phyloP scores from a whole-genome alignment of 2,329 filamentous ascomycete genomes.

The Xylariomycetidae sp. region DNA sequence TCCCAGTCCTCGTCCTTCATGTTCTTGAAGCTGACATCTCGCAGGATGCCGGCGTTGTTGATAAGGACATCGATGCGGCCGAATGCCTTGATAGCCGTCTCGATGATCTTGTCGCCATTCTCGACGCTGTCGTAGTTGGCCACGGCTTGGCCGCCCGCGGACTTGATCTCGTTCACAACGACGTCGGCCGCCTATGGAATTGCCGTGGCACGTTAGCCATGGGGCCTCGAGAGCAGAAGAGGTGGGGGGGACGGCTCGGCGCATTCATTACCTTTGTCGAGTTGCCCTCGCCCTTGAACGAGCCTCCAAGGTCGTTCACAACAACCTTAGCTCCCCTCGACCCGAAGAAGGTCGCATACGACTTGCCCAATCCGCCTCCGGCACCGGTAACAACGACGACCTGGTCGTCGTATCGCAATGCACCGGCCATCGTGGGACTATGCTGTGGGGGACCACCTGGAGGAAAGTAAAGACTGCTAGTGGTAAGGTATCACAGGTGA shows the following conservation, averaged over 20 bases:
- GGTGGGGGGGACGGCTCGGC: not conserved
- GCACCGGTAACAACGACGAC: constrained; percentile 85
- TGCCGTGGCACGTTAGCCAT: constrained; percentile 16
- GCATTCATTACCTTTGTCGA: constrained; percentile 64
- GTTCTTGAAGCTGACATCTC: constrained; percentile 97
- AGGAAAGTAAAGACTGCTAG: no score
- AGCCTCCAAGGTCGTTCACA: constrained; percentile 91
- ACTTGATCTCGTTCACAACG: constrained; percentile 77
- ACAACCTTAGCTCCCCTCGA: constrained; percentile 90
- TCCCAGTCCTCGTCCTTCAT: constrained; percentile 98
- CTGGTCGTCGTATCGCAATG: constrained; percentile 75
- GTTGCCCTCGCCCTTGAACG: constrained; percentile 86
- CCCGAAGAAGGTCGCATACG: constrained; percentile 84
- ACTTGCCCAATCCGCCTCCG: constrained; percentile 74
- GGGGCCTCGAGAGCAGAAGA: constrained; percentile 1
- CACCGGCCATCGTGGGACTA: constrained; percentile 26
- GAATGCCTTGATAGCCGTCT: constrained; percentile 73
- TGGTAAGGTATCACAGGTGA: no score
- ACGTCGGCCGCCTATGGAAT: constrained; percentile 65
- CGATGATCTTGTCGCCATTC: constrained; percentile 89
- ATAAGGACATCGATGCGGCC: constrained; percentile 91
- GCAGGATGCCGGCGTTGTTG: constrained; percentile 95
- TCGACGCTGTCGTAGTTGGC: constrained; percentile 97
- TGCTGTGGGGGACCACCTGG: no score
- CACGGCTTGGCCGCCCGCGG: constrained; percentile 87